Evolutionary conservation across 1,284 basidiomycete species (phyloP).

Genomic region (Rhodotorula mucilaginosa): DNA sequence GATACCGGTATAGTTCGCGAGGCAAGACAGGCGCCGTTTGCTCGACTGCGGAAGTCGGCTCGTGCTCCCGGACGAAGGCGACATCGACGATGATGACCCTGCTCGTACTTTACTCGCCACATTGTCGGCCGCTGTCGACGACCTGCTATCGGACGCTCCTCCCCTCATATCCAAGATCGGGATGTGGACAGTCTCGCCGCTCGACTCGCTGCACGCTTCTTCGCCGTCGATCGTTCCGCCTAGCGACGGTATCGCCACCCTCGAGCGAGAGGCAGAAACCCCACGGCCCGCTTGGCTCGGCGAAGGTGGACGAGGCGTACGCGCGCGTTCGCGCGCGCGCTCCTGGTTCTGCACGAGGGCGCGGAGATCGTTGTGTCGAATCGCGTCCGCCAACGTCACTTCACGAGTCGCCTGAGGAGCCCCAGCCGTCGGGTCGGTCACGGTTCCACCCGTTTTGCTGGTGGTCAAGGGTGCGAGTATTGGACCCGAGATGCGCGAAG

Average conservation of each 20-base stretch:
- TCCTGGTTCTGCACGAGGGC: constrained; percentile 6
- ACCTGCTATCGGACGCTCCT: no score
- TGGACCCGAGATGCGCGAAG: no score
- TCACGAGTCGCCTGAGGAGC: neutral
- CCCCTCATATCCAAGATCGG: constrained; percentile 2
- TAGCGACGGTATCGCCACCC: neutral
- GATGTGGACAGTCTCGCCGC: constrained; percentile 15
- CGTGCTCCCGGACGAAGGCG: neutral
- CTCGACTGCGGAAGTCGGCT: neutral
- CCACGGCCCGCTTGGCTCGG: neutral
- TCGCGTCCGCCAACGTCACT: constrained; percentile 9
- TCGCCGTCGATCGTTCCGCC: neutral
- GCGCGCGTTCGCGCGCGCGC: neutral
- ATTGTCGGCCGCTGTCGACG: no score
- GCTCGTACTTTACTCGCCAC: no score
- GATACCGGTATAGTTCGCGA: neutral
- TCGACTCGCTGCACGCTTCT: neutral
- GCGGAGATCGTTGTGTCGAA: constrained; percentile 6
- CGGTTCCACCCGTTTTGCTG: neutral
- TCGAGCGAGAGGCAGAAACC: neutral
- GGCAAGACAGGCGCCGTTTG: neutral
- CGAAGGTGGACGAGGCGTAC: neutral
- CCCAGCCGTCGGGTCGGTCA: neutral
- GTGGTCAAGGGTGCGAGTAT: no score
- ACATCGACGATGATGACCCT: neutral